Base-by-base conservation (phyloP, 2,329 filamentous ascomycete species). In the Phialocephala sp. region DNA sequence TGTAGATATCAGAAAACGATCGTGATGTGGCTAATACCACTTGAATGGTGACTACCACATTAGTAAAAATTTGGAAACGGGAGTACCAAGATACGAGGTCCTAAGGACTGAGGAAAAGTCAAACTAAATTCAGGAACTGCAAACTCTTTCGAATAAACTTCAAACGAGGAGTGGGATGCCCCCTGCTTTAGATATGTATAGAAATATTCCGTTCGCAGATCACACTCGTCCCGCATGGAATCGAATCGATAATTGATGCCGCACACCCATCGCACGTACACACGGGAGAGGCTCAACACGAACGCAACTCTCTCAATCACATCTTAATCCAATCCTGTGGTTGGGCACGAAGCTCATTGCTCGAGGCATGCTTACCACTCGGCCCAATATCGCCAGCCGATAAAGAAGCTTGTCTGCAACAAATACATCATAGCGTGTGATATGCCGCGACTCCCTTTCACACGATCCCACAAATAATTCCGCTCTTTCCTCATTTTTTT, bases 361-460 rank as follows among this genome's bases (percentile, higher is more conserved):
- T 32, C 57, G 55, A 56, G 61, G 43, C n/a, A n/a, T n/a, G n/a
- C n/a, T n/a, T n/a, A 50, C 58, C 58, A 60, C 58, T 60, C 36
- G 27, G 58, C 35, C 43, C 58, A 47, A 45, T 20, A 36, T 32
- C 32, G 54, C 61, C 9, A 50, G 32, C 22, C n/a, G 43, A 15
- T 41, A 22, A 36, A 50, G 59, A 66, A 59, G 59, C 64, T 66
- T 66, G 22, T 45, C 37, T 66, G 22, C 14, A 15, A 47, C 24
- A 5, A 52, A 59, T 59, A 9, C 62, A 63, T 59, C 56, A 60
- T 59, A 55, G 36, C 56, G 27, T 12, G 4, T 11, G 11, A 32
- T 32, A 54, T 54, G 54, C 62, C 59, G 56, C 54, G 59, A 67
- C 50, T 52, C 14, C 37, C 15, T 58, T 58, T 32, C 27, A 32